phyloP scores from a whole-genome alignment of 441 rosid species.

The Gossypium lobatum region DNA sequence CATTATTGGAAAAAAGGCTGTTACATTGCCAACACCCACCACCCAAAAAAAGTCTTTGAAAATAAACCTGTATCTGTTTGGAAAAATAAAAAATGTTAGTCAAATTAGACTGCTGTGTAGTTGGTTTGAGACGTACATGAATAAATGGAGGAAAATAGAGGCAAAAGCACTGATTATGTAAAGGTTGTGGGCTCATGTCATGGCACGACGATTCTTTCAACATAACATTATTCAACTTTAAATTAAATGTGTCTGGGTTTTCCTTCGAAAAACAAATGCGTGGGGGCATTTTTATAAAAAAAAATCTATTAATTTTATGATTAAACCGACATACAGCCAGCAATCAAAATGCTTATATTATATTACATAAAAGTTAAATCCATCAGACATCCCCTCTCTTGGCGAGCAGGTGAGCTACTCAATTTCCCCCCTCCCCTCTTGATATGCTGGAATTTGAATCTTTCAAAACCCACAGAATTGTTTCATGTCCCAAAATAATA shows the following conservation, averaged over 20 bases:
- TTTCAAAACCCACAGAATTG: too few species aligned
- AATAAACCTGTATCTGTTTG: not conserved
- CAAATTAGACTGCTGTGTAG: slow-evolving; percentile 1
- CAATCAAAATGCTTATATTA: too few species aligned
- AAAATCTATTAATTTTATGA: too few species aligned
- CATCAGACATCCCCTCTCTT: too few species aligned
- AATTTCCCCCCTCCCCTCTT: too few species aligned
- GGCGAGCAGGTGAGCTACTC: too few species aligned
- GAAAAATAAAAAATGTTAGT: not conserved
- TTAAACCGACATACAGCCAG: too few species aligned
- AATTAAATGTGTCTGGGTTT: not conserved
- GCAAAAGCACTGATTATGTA: not conserved
- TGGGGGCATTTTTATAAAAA: too few species aligned
- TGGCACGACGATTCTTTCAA: not conserved
- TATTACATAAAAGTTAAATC: too few species aligned
- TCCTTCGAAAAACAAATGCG: too few species aligned
- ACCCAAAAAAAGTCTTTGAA: not conserved
- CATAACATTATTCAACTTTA: not conserved
- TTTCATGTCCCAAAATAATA: too few species aligned
- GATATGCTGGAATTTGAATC: too few species aligned
- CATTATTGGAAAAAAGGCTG: not conserved
- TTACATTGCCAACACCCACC: not conserved
- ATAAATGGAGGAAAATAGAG: not conserved
- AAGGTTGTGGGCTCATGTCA: not conserved
- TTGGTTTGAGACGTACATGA: not conserved